Evolutionary conservation across 2,329 filamentous ascomycete species (phyloP), one percentile per base, ranked within the genome.

Genomic region (Diaporthe australafricana): DNA sequence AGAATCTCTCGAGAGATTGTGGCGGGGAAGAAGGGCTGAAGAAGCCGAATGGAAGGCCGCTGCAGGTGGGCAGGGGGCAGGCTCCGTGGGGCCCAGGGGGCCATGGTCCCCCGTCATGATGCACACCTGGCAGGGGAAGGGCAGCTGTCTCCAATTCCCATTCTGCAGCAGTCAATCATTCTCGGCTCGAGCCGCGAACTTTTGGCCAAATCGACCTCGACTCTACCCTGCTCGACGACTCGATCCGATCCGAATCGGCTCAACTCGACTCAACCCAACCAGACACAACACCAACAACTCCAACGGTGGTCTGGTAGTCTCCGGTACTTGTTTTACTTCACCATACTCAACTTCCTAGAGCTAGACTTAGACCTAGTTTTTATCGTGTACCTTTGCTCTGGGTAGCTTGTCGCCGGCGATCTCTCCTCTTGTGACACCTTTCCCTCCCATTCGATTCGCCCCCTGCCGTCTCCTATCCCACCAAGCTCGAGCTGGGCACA

Each of bases 21-120:
- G 67, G 67, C 67, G 67, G 67, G 67, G 67, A 69, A 69, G 53
- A 69, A 69, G 67, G 42, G 55, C 67, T 69, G 67, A 65, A 50
- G 67, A 69, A 69, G 53, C 67, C 67, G 53, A 69, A 69, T 69
- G 8, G 67, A 69, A 60, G 67, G 67, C 55, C 53, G 40, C 53
- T 45, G 56, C 42, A 30, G 32, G 56, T 52, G 47, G 67, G 17
- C 67, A 69, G 45, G 67, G 67, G 67, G 32, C 12, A 50, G 42
- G 42, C 60, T 38, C 45, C 30, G 60, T 65, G 60, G 60, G 60
- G 45, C 60, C 60, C 60, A 50, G 60, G 60, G 52, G 60, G 45
- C 30, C 60, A 48, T 30, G 40, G 57, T 16, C 25, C 57, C 57
- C 57, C 57, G 57, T 62, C 57, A 62, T 47, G 57, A 62, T 62